A percentile compares a stretch with the other conserved stretches of the same genome.
Evolutionary conservation across 2,329 filamentous ascomycete genomes (phyloP).

Genomic region (Neopestalotiopsis rosae): DNA sequence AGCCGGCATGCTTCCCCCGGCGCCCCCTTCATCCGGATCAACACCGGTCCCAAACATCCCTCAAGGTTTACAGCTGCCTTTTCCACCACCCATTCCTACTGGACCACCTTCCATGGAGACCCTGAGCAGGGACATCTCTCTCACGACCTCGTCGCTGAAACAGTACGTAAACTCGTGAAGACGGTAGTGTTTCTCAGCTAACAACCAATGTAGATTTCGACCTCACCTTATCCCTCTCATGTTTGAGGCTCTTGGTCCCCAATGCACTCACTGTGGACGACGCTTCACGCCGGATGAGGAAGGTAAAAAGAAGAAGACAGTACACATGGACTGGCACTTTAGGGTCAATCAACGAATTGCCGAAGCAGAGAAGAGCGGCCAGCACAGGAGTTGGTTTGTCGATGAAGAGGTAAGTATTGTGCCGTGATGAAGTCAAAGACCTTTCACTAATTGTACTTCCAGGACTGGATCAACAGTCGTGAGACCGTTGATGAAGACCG

Average conservation of each 20-base stretch:
- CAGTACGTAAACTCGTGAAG: slow-evolving; percentile 58
- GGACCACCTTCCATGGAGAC: slow-evolving; percentile 35
- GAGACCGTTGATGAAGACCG: slow-evolving; percentile 76
- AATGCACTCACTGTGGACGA: slow-evolving; percentile 89
- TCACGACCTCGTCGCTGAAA: slow-evolving; percentile 74
- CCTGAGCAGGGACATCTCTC: slow-evolving; percentile 55
- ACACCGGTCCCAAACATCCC: slow-evolving; percentile 45
- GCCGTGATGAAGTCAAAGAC: neutral
- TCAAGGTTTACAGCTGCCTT: slow-evolving; percentile 35
- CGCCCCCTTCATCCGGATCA: slow-evolving; percentile 31
- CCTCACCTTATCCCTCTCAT: slow-evolving; percentile 75
- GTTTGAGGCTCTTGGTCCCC: slow-evolving; percentile 82
- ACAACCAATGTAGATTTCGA: slow-evolving; percentile 62
- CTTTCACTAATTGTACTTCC: slow-evolving; percentile 31
- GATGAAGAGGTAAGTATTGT: slow-evolving; percentile 73
- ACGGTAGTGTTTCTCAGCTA: slow-evolving; percentile 23
- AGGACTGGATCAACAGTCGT: slow-evolving; percentile 90
- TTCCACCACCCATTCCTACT: slow-evolving; percentile 44
- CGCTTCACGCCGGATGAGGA: slow-evolving; percentile 80
- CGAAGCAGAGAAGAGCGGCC: slow-evolving; percentile 83
- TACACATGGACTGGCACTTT: slow-evolving; percentile 99
- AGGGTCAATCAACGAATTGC: slow-evolving; percentile 87
- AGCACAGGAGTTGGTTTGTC: slow-evolving; percentile 94
- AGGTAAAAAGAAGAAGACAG: slow-evolving; percentile 84
- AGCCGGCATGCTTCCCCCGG: slow-evolving; percentile 66